Percentiles rank a stretch among this genome's conserved stretches.
Evolutionary conservation across 2,329 filamentous ascomycete genomes (phyloP).

Genomic region (Penicillium griseofulvum): DNA sequence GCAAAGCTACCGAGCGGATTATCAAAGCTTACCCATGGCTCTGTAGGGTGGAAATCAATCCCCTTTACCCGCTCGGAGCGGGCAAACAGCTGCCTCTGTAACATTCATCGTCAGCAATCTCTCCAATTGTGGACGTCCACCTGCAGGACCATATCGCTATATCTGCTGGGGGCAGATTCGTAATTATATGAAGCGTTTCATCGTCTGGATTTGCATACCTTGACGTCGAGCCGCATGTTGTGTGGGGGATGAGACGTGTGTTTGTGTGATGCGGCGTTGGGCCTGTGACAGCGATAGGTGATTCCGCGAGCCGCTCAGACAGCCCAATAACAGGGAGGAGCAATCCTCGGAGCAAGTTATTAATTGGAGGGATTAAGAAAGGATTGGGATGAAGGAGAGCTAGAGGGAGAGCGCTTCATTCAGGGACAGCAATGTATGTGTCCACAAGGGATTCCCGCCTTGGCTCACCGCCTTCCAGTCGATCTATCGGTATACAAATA

Average conservation of each 20-base stretch:
- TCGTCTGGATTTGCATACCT: constrained; percentile 45
- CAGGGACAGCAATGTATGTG: constrained; percentile 30
- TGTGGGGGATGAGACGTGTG: constrained; percentile 30
- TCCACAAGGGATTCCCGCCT: constrained; percentile 30
- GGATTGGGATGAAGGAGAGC: constrained; percentile 21
- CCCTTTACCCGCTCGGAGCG: constrained; percentile 94
- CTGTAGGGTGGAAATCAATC: constrained; percentile 94
- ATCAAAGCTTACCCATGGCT: constrained; percentile 73
- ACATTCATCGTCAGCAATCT: constrained; percentile 39
- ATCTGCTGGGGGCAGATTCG: neutral
- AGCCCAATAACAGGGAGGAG: constrained; percentile 26
- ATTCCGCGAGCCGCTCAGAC: constrained; percentile 36
- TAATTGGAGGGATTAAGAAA: constrained; percentile 13
- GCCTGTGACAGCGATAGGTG: constrained; percentile 28
- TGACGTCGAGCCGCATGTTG: constrained; percentile 60
- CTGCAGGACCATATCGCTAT: neutral
- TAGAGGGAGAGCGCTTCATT: constrained; percentile 17
- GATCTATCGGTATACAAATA: constrained; percentile 5
- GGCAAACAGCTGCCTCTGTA: constrained; percentile 75
- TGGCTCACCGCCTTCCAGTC: constrained; percentile 24
- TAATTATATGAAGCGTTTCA: neutral
- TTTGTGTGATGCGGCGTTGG: constrained; percentile 38
- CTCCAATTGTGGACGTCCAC: neutral
- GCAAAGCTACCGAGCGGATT: neutral
- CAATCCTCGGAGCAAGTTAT: constrained; percentile 13